phyloP scores from a whole-genome alignment of 140 eudicot species.

The Erigeron philadelphicus region DNA sequence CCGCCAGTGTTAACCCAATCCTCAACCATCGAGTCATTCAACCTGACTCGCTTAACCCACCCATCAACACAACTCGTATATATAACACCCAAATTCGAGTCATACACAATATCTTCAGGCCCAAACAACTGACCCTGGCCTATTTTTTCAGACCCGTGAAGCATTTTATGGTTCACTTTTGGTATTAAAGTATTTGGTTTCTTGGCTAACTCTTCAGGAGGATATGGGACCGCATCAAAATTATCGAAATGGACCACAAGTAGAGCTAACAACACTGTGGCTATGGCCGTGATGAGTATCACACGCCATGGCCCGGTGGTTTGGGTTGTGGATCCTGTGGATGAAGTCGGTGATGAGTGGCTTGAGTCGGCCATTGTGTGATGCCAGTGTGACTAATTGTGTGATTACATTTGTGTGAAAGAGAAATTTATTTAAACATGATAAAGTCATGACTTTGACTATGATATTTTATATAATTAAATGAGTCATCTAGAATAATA shows the following conservation, averaged over 20 bases:
- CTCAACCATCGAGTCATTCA: conserved; percentile 52
- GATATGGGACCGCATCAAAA: conserved; percentile 59
- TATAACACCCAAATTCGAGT: conserved; percentile 39
- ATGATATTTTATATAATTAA: no score
- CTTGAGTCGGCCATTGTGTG: conserved; percentile 28
- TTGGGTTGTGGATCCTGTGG: not conserved
- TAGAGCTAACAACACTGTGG: conserved; percentile 25
- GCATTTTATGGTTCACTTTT: conserved; percentile 35
- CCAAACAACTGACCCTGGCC: conserved; percentile 54
- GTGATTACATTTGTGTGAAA: no score
- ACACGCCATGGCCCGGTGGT: conserved; percentile 21
- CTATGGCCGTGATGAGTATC: conserved; percentile 20
- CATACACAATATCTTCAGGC: conserved; percentile 74
- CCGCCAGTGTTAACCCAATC: conserved; percentile 91
- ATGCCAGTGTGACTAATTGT: not conserved
- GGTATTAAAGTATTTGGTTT: conserved; percentile 27
- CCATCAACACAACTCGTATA: conserved; percentile 82
- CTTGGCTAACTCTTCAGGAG: conserved; percentile 44
- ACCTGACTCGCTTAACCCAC: conserved; percentile 65
- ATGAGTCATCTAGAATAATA: no score
- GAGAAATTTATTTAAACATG: no score
- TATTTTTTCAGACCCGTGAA: conserved; percentile 51
- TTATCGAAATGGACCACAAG: conserved; percentile 48
- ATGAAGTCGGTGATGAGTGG: conserved; percentile 6
- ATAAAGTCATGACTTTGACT: no score